Percentiles rank a stretch among this genome's conserved stretches.
phyloP scores from a whole-genome alignment of 2,329 filamentous ascomycete genomes.

The Colletotrichum liaoningense region DNA sequence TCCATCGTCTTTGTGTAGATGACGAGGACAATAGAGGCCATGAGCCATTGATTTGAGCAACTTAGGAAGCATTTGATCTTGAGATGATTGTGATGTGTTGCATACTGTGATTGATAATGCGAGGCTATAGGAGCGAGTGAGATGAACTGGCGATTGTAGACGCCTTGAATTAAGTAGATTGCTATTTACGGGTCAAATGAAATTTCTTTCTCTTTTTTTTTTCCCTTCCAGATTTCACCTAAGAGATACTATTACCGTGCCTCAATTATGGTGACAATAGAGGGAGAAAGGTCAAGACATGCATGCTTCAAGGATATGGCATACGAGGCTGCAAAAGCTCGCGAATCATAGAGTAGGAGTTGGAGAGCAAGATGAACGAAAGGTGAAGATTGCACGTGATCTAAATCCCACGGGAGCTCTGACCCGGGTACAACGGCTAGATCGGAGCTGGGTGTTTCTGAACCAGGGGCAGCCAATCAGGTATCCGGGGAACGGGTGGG shows the following conservation, averaged over 20 bases:
- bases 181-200: rapidly evolving
- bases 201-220: too few species aligned
- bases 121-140: too few species aligned
- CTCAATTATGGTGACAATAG: too few species aligned
- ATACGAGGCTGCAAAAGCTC: too few species aligned
- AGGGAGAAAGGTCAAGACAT: too few species aligned
- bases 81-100: too few species aligned
- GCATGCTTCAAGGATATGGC: too few species aligned
- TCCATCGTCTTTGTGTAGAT: constrained; percentile 29
- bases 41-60: constrained; percentile 18
- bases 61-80: rapidly evolving
- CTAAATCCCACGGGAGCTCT: not conserved
- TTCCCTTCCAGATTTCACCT: too few species aligned
- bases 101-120: too few species aligned
- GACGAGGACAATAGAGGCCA: constrained; percentile 35
- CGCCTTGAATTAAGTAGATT: not conserved
- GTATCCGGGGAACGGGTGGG: not conserved
- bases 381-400: not conserved
- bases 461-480: not conserved
- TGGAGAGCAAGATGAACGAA: not conserved
- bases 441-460: not conserved
- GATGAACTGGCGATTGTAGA: too few species aligned
- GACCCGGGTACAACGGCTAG: not conserved
- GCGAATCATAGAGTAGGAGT: too few species aligned
- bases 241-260: too few species aligned